Base-by-base conservation (phyloP, 176 grass and related monocot genomes). In the Typha latifolia region DNA sequence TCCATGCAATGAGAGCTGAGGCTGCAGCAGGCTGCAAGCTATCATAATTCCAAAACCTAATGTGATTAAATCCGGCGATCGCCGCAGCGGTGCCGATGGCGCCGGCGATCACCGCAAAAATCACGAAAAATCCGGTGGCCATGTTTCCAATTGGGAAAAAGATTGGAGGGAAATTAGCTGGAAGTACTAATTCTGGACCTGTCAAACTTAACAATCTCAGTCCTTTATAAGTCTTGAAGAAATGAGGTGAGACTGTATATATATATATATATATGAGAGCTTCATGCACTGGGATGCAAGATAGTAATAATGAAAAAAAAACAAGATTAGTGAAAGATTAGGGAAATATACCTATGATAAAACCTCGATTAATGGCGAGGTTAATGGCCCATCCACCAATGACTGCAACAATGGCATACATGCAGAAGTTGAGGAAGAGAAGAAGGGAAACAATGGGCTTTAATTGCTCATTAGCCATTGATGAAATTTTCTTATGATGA, bases 81-180 rank as follows among this genome's bases (percentile, higher is more conserved):
- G 62, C 62, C 4, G 88, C 91, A 4, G 93, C 88, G 6, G 72
- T 68, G 1, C 93, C 93, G 4, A 90, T 66, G 50, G 65, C 83
- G 49, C 85, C 83, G 2, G 93, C 85, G 62, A 97, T 18, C 51
- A 92, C 75, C 22, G 88, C 72, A 51, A 97, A 92, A 47, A 97
- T 7, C 24, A 89, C 93, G 67, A 97, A 97, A 80, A 97, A 97
- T 3, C 93, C 93, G 5, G 88, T 92, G 32, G 88, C 88, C 1
- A 82, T 89, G 72, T 97, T 97, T 1, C 88, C 93, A n/a, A 97
- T 97, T 4, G 88, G 88, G 51, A 89, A 89, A 81, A 89, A 97
- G 0, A 97, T 72, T 0, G 93, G 88, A 53, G 82, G 80, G 78
- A 92, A 97, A 51, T 97, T 85, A 14, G 93, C 88, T 12, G 88